Conservation (phyloP, 1,284 basidiomycete species). For the Calocybe gambosa region DNA sequence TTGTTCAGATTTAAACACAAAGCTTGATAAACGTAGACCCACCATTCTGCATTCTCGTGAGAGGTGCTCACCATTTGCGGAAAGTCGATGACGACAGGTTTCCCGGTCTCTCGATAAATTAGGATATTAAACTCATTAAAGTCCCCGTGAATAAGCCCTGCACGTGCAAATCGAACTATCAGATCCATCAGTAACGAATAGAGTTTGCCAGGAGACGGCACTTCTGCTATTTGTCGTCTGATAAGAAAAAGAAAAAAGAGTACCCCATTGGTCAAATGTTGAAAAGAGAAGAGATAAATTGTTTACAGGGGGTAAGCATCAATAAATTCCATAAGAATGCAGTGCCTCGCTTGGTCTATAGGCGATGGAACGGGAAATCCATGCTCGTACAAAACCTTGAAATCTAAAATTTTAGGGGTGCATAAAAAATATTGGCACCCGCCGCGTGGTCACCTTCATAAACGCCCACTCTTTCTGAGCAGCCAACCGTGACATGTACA, state of each 20-base stretch:
- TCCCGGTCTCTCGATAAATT: constrained; percentile 74
- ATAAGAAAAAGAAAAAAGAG: constrained; percentile 8
- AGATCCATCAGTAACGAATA: constrained; percentile 95
- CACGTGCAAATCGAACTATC: constrained; percentile 89
- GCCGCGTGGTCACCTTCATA: constrained; percentile 72
- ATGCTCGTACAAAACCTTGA: constrained; percentile 86
- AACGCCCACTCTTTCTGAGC: constrained; percentile 98
- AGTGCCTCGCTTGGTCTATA: constrained; percentile 92
- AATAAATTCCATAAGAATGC: constrained; percentile 93
- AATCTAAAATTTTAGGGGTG: neutral
- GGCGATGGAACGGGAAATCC: constrained; percentile 92
- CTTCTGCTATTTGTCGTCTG: constrained; percentile 83
- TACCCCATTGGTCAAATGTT: constrained; percentile 4
- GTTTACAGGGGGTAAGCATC: constrained; percentile 93
- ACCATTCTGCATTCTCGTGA: constrained; percentile 97
- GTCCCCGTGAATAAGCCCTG: constrained; percentile 96
- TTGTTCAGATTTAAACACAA: constrained; percentile 7
- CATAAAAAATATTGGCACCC: neutral
- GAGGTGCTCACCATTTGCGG: constrained; percentile 99
- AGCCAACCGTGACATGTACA: constrained; percentile 97
- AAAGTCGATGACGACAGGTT: constrained; percentile 96
- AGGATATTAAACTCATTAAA: constrained; percentile 99
- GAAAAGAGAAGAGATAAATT: too few species aligned
- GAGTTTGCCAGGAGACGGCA: constrained; percentile 82
- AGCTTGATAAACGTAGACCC: constrained; percentile 24